phyloP scores from a whole-genome alignment of 495 filamentous ascomycete species.

The Penicillium argentinense region DNA sequence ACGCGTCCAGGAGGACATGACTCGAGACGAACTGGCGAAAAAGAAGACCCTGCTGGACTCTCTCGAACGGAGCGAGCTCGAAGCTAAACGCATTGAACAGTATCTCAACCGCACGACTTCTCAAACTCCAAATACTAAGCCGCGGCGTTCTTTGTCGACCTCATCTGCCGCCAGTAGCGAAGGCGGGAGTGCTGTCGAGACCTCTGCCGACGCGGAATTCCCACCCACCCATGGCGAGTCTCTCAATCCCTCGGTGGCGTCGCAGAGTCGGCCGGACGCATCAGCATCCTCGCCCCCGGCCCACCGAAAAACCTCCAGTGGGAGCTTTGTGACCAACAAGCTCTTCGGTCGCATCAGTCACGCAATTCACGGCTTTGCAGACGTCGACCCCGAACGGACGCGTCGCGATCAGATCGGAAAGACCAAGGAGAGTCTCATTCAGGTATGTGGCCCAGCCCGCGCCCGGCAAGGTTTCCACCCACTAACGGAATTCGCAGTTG shows the following conservation, averaged over 20 bases:
- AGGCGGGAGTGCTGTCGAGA: slow-evolving; percentile 48
- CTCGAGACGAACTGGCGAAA: slow-evolving; percentile 80
- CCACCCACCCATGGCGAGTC: slow-evolving; percentile 81
- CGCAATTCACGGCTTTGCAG: slow-evolving; percentile 92
- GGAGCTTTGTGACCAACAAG: slow-evolving; percentile 83
- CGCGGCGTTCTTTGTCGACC: slow-evolving; percentile 65
- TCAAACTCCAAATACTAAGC: slow-evolving; percentile 41
- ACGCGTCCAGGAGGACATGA: slow-evolving; percentile 96
- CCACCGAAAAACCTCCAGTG: slow-evolving; percentile 72
- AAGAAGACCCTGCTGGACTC: slow-evolving; percentile 77
- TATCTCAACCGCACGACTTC: slow-evolving; percentile 73
- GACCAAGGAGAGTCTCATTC: slow-evolving; percentile 72
- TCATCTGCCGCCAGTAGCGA: slow-evolving; percentile 49
- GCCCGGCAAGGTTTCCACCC: neutral
- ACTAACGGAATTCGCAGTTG: slow-evolving; percentile 52
- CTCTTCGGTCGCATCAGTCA: slow-evolving; percentile 95
- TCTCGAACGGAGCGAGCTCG: slow-evolving; percentile 83
- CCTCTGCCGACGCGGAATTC: slow-evolving; percentile 90
- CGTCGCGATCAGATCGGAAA: slow-evolving; percentile 92
- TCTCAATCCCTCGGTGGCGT: slow-evolving; percentile 56
- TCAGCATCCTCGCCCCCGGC: slow-evolving; percentile 31
- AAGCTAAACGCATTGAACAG: slow-evolving; percentile 88
- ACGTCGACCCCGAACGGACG: slow-evolving; percentile 91
- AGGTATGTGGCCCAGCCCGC: slow-evolving; percentile 42
- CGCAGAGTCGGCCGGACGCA: slow-evolving; percentile 34